These are phyloP conservation scores for Saccharomycopsis hybrid DNA, from an alignment of 1,139 yeast species.

Conservation along the genomic window DNA sequence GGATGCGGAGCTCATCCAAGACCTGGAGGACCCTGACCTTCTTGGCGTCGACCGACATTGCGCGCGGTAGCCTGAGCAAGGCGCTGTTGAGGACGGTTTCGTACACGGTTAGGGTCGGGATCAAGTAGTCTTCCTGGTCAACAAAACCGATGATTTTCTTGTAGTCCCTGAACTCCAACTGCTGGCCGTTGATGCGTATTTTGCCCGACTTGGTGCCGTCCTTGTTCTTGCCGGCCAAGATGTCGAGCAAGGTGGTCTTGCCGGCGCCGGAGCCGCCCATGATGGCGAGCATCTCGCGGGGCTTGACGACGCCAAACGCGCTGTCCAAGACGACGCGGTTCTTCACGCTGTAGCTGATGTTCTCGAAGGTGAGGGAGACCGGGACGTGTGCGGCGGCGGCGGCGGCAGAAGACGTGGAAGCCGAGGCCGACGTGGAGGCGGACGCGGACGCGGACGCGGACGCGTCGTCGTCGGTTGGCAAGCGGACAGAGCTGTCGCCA, in stretches of 20 bases:
- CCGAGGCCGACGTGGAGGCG: constrained; percentile 25
- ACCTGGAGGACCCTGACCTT: constrained; percentile 79
- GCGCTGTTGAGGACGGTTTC: constrained; percentile 95
- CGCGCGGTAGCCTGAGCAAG: constrained; percentile 71
- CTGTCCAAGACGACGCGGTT: constrained; percentile 51
- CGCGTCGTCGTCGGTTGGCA: constrained; percentile 33
- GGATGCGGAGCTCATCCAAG: constrained; percentile 74
- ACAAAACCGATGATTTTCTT: constrained; percentile 83
- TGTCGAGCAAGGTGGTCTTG: constrained; percentile 86
- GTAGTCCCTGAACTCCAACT: constrained; percentile 38
- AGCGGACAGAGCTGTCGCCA: constrained; percentile 28
- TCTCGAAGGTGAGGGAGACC: constrained; percentile 69
- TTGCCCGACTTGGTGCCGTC: constrained; percentile 62
- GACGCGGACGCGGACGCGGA: too few relatives aligned
- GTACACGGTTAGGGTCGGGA: constrained; percentile 90
- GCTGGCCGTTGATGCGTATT: constrained; percentile 66
- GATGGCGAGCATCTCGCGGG: constrained; percentile 87
- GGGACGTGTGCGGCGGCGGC: constrained; percentile 48
- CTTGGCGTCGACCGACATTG: constrained; percentile 68
- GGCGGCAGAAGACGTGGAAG: constrained; percentile 22
- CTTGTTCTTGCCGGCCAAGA: constrained; percentile 81
- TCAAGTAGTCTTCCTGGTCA: constrained; percentile 89
- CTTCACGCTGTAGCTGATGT: constrained; percentile 49
- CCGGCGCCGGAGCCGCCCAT: constrained; percentile 99
- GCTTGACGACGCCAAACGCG: constrained; percentile 70